Percentiles rank a stretch among this genome's conserved stretches.
Evolutionary conservation across 192 early-diverging fungal genomes (phyloP).

Genomic region (Backusella luteola): DNA sequence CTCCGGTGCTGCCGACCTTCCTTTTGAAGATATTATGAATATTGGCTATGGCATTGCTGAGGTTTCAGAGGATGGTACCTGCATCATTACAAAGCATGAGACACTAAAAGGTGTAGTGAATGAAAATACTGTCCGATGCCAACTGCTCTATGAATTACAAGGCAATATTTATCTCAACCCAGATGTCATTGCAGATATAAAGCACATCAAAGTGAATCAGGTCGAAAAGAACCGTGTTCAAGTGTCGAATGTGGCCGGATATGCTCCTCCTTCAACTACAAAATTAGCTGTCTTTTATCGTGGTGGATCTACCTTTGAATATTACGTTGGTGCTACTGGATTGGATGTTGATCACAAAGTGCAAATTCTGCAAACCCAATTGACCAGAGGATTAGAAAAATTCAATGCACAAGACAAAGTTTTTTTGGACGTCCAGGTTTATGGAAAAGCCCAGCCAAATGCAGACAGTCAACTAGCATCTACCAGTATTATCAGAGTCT

Average conservation of each 20-base stretch:
- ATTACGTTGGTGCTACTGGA: neutral
- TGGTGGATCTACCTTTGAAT: neutral
- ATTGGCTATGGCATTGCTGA: neutral
- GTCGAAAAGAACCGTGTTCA: neutral
- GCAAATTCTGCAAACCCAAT: neutral
- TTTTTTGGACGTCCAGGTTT: neutral
- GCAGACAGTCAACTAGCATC: neutral
- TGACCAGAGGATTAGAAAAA: neutral
- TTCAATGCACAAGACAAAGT: neutral
- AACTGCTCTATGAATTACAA: neutral
- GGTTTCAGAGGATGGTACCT: neutral
- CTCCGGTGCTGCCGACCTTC: neutral
- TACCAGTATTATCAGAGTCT: neutral
- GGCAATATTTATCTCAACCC: neutral
- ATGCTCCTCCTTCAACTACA: neutral
- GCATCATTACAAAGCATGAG: neutral
- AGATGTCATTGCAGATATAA: neutral
- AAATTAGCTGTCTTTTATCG: neutral
- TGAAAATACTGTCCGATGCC: neutral
- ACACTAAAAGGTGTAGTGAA: neutral
- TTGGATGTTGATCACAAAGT: neutral
- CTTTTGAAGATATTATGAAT: neutral
- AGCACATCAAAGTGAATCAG: neutral
- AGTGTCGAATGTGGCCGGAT: neutral
- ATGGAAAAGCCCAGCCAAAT: neutral